Evolutionary conservation across 2,329 filamentous ascomycete genomes (phyloP).

Genomic region (Mollisiaceae sp.): DNA sequence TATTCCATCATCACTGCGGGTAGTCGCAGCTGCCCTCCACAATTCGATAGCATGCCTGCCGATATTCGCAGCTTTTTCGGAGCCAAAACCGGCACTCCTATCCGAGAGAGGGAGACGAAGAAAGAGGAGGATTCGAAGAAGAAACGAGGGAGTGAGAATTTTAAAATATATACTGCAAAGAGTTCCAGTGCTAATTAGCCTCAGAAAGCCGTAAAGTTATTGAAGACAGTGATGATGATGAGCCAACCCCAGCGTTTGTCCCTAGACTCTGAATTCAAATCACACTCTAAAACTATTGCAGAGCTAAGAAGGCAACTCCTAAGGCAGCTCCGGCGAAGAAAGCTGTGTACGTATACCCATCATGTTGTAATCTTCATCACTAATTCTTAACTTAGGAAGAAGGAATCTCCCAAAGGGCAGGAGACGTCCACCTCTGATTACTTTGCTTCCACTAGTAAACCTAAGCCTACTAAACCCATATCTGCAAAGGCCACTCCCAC

Average conservation of each 20-base stretch:
- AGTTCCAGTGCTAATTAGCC: slow-evolving; percentile 6
- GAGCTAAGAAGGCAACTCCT: slow-evolving; percentile 51
- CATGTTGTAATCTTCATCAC: not conserved
- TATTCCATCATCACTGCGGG: not conserved
- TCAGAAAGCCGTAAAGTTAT: slow-evolving; percentile 70
- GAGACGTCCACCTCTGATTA: slow-evolving; percentile 44
- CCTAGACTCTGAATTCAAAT: slow-evolving; percentile 16
- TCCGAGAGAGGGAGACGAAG: slow-evolving; percentile 47
- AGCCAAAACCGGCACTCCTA: slow-evolving; percentile 67
- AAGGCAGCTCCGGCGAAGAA: slow-evolving; percentile 64
- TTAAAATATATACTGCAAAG: not conserved
- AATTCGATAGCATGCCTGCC: slow-evolving; percentile 65
- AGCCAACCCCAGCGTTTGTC: slow-evolving; percentile 51
- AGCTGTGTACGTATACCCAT: slow-evolving; percentile 48
- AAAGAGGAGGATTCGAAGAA: slow-evolving; percentile 43
- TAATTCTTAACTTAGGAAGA: slow-evolving; percentile 32
- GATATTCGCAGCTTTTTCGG: slow-evolving; percentile 94
- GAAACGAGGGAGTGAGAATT: slow-evolving; percentile 39
- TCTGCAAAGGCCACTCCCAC: slow-evolving; percentile 36
- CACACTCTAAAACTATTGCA: slow-evolving; percentile 35
- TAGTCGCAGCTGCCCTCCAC: too few relatives aligned
- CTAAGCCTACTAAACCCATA: slow-evolving; percentile 36
- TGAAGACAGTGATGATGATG: slow-evolving; percentile 82
- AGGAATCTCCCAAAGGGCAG: slow-evolving; percentile 40
- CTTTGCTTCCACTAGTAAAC: slow-evolving; percentile 42